Percentiles rank a stretch among this genome's conserved stretches.
Conservation (phyloP, 2,329 filamentous ascomycete genomes). For the Emericellopsis atlantica region DNA sequence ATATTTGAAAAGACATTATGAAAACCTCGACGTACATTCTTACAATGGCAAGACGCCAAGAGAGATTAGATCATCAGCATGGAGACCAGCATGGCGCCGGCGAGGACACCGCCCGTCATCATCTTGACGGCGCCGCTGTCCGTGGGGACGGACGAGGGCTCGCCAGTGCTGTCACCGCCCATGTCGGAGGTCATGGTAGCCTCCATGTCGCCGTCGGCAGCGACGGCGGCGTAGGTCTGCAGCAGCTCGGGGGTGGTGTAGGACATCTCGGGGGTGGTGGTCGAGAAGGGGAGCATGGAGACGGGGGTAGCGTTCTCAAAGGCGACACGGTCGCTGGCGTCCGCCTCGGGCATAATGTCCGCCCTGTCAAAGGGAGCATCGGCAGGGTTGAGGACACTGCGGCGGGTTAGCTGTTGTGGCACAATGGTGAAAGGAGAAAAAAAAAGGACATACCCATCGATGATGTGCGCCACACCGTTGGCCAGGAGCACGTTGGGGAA, state of each 20-base stretch:
- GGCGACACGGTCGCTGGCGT: constrained; percentile 11
- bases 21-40: no score
- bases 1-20: no score
- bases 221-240: constrained; percentile 11
- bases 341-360: constrained; percentile 8
- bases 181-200: no score
- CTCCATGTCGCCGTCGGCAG: no score
- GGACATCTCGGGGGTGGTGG: constrained; percentile 8
- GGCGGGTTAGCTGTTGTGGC: background rate
- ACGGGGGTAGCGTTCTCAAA: constrained; percentile 12
- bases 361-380: constrained; percentile 10
- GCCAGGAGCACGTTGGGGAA: constrained; percentile 15
- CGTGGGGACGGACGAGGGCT: no score
- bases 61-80: no score
- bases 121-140: no score
- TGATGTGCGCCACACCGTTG: constrained; percentile 19
- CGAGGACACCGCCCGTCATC: no score
- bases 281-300: constrained; percentile 12
- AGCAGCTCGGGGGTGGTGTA: constrained; percentile 15
- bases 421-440: background rate
- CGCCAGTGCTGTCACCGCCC: no score
- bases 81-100: no score
- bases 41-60: no score
- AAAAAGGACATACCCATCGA: constrained; percentile 12
- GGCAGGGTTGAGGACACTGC: constrained; percentile 13